Percentiles rank a stretch among this genome's conserved stretches.
Conservation (phyloP, 768 basidiomycete species). For the Suillus decipiens region DNA sequence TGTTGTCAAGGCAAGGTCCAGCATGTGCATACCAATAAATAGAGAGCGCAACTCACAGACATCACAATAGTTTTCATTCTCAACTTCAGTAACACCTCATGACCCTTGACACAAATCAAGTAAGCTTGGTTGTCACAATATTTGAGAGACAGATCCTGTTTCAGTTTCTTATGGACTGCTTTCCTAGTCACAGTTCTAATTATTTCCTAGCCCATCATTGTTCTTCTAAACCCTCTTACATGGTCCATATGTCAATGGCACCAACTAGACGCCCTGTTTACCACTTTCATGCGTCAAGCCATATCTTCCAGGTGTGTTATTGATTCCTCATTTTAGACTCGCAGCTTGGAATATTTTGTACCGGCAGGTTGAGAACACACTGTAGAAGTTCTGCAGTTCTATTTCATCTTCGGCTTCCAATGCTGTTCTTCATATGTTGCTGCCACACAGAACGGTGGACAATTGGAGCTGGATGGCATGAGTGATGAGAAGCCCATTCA, state of each 20-base stretch:
- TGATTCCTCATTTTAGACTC: background rate
- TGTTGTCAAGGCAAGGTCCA: too few relatives aligned
- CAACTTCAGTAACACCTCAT: too few relatives aligned
- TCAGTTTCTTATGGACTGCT: background rate
- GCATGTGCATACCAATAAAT: too few relatives aligned
- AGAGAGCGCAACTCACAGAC: too few relatives aligned
- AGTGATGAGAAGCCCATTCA: background rate
- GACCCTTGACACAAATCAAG: too few relatives aligned
- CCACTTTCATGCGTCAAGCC: background rate
- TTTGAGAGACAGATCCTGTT: background rate
- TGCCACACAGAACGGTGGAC: background rate
- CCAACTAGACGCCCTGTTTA: background rate
- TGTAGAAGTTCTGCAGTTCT: background rate
- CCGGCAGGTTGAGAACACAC: background rate
- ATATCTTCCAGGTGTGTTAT: background rate
- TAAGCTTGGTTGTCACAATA: background rate
- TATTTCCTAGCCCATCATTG: too few relatives aligned
- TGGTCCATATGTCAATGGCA: background rate
- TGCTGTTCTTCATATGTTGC: background rate
- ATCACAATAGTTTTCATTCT: too few relatives aligned
- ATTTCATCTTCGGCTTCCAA: background rate
- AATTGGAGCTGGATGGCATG: background rate
- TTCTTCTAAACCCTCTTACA: too few relatives aligned
- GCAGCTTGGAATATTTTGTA: background rate
- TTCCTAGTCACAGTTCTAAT: background rate